Conservation (phyloP, 768 basidiomycete species). For the Phanerodontia chrysosporium region DNA sequence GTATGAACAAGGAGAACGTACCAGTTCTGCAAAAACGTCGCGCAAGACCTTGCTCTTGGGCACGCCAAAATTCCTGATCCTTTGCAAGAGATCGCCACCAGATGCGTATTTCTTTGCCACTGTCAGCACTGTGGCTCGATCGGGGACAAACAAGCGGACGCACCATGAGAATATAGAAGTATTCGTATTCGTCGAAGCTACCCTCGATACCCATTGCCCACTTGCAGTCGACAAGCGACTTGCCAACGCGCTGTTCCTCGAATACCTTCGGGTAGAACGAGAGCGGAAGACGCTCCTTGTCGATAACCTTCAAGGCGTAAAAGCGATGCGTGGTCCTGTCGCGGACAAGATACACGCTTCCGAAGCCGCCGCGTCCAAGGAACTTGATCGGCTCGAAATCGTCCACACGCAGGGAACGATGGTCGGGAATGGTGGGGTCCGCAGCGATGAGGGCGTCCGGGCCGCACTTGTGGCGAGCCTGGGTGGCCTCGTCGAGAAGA, state of each 20-base stretch:
- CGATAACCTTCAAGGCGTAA: slow-evolving; percentile 7
- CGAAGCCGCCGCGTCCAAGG: slow-evolving; percentile 5
- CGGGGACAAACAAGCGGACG: background rate
- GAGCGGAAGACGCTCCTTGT: background rate
- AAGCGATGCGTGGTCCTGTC: background rate
- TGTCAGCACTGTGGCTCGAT: background rate
- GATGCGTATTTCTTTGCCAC: slow-evolving; percentile 1
- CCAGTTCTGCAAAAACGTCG: slow-evolving; percentile 2
- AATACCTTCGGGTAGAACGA: background rate
- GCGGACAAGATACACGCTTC: slow-evolving; percentile 4
- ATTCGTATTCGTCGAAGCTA: slow-evolving; percentile 8
- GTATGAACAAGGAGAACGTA: background rate
- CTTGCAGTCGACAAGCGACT: background rate
- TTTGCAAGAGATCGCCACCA: background rate
- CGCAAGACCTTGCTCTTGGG: background rate
- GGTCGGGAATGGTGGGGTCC: background rate
- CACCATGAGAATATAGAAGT: slow-evolving; percentile 9
- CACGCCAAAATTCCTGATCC: background rate
- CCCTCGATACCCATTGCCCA: slow-evolving; percentile 9
- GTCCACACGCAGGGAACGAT: background rate
- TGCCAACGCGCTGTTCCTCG: slow-evolving; percentile 8
- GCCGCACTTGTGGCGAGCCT: background rate
- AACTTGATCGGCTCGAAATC: slow-evolving; percentile 5
- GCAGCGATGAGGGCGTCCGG: background rate
- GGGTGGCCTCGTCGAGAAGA: background rate